Evolutionary conservation across 2,329 filamentous ascomycete species (phyloP).

Genomic region (Penicillium sclerotigenum): DNA sequence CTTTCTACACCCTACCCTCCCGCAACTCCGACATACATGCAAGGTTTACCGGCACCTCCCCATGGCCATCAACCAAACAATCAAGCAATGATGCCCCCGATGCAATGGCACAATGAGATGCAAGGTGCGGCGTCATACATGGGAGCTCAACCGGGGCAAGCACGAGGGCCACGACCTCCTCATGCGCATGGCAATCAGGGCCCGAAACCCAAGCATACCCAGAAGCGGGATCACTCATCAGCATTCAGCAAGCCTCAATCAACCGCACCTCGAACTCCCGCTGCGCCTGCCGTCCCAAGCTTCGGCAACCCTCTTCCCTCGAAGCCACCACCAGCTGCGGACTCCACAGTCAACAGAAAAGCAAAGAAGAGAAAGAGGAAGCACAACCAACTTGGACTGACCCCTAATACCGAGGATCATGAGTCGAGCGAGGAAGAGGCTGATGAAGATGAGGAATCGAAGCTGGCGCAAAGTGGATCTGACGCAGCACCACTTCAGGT

Average conservation of each 20-base stretch:
- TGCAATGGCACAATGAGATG: slow-evolving; percentile 55
- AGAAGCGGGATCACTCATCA: slow-evolving; percentile 39
- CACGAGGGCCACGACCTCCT: slow-evolving; percentile 24
- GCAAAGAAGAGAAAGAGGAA: slow-evolving; percentile 44
- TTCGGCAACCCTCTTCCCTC: slow-evolving; percentile 45
- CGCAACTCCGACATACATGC: slow-evolving; percentile 16
- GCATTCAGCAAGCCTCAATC: slow-evolving; percentile 37
- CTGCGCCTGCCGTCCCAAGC: slow-evolving; percentile 45
- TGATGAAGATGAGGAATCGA: slow-evolving; percentile 43
- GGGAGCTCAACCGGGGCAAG: slow-evolving; percentile 31
- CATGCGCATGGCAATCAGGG: slow-evolving; percentile 25
- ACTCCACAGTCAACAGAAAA: slow-evolving; percentile 29
- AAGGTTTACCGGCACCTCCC: slow-evolving; percentile 21
- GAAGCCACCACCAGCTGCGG: slow-evolving; percentile 40
- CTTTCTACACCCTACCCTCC: slow-evolving; percentile 21
- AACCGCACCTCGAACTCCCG: slow-evolving; percentile 32
- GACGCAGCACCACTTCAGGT: slow-evolving; percentile 43
- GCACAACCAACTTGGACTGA: slow-evolving; percentile 49
- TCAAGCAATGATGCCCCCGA: slow-evolving; percentile 52
- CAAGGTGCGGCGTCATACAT: slow-evolving; percentile 50
- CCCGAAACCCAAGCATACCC: slow-evolving; percentile 23
- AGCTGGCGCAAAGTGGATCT: slow-evolving; percentile 31
- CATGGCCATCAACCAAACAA: slow-evolving; percentile 24
- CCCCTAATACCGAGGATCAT: slow-evolving; percentile 45
- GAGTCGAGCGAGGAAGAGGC: slow-evolving; percentile 46